phyloP scores from a whole-genome alignment of 2,329 filamentous ascomycete genomes.

The Aspergillus pseudoviridinutans region DNA sequence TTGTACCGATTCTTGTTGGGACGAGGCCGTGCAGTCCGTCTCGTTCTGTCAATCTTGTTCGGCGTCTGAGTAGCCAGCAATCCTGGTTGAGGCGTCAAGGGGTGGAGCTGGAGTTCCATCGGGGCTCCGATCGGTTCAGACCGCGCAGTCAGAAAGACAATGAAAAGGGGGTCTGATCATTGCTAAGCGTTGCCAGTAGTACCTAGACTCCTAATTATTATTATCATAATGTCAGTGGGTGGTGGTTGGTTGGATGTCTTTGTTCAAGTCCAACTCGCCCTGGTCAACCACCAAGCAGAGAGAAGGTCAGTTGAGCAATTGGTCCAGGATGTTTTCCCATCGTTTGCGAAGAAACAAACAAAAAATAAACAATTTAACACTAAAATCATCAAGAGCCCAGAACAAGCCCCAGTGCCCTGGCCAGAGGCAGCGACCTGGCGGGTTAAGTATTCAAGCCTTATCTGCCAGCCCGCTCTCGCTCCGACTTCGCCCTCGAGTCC shows the following conservation, averaged over 20 bases:
- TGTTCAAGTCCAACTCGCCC: neutral
- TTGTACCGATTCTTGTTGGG: neutral
- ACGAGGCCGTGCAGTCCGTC: neutral
- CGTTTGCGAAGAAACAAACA: neutral
- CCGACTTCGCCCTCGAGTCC: conserved; percentile 8
- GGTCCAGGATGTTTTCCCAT: neutral
- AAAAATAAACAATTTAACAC: neutral
- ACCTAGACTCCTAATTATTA: neutral
- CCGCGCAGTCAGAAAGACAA: neutral
- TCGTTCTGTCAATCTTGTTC: neutral
- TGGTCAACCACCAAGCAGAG: neutral
- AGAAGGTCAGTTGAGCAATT: too few species aligned
- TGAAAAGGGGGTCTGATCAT: neutral
- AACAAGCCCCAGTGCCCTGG: neutral
- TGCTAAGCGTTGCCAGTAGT: neutral
- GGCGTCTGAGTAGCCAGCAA: neutral
- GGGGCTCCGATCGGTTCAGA: conserved; percentile 6
- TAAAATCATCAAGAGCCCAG: neutral
- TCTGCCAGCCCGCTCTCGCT: conserved; percentile 6
- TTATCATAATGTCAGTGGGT: neutral
- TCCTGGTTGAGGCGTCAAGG: neutral
- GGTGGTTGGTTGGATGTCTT: neutral
- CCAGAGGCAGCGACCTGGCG: conserved; percentile 3
- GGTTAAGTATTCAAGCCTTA: conserved; percentile 10
- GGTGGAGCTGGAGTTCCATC: conserved; percentile 5